These are phyloP conservation scores for Eucalyptus regnans DNA, from an alignment of 345 rosid species.

Conservation along the genomic window DNA sequence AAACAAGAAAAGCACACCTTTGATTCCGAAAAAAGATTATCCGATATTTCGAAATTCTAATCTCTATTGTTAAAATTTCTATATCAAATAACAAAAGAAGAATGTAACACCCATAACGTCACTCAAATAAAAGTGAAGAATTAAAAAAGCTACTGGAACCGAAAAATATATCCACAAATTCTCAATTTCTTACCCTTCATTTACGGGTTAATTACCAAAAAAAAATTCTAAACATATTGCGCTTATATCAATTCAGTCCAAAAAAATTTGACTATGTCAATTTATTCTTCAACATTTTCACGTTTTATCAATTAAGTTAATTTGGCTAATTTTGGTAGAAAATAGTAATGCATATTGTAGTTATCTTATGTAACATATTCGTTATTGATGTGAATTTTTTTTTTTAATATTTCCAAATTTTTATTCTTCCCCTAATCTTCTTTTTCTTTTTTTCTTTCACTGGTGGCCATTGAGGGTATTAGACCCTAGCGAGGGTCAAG, in stretches of 20 bases:
- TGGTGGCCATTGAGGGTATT: background rate
- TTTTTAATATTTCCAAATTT: no score
- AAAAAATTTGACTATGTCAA: no score
- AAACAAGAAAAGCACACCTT: background rate
- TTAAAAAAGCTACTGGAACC: background rate
- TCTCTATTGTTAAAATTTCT: background rate
- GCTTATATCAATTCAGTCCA: accelerated
- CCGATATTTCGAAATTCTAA: background rate
- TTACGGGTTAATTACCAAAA: background rate
- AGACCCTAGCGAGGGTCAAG: background rate
- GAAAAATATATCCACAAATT: background rate
- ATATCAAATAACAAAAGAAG: background rate
- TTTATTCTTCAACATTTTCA: background rate
- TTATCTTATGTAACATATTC: no score
- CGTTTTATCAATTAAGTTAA: background rate
- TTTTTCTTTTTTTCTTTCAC: no score
- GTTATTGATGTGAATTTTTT: no score
- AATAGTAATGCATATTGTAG: accelerated
- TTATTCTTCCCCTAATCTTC: background rate
- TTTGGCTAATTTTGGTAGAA: no score
- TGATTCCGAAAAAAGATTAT: background rate
- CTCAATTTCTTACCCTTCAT: background rate
- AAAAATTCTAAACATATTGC: no score
- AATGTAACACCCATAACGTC: background rate
- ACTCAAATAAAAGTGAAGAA: background rate